Base-by-base conservation (phyloP, 345 rosid genomes). In the Capsella bursapastoris region DNA sequence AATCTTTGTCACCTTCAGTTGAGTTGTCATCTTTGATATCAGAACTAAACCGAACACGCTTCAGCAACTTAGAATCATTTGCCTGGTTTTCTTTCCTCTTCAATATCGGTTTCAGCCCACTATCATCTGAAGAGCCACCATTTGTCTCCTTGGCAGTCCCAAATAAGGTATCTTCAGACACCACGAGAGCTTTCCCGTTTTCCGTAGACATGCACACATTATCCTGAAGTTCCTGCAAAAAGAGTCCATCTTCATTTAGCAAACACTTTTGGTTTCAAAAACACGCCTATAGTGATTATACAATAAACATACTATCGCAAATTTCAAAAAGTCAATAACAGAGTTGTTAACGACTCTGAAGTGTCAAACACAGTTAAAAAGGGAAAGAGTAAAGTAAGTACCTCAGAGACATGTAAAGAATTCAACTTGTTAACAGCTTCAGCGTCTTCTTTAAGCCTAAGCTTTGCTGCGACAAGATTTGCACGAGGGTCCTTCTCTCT, bases 21-120 rank as follows among this genome's bases (percentile, higher is more conserved):
- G 77, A 83, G 11, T 76, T 71, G 15, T 57, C 77, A 68, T 28
- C 34, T n/a, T 37, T 53, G 48, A 78, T 69, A 47, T 80, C 81
- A 18, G 93, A 83, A 68, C 88, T 90, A 81, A 95, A 92, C 62
- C 97, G 84, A 44, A 90, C 97, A 13, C 97, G 97, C 69, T 92
- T 95, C 49, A 49, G 82, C 15, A 83, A 79, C 86, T 80, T 90
- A 14, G 82, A 68, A 73, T 90, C 90, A 73, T 88, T 87, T 7
- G 62, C 66, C 63, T 79, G 78, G 18, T 56, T 76, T 25, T 88
- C 94, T 77, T 77, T 86, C 78, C 91, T 86, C 88, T 91, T 91
- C 75, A 93, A 45, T 38, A 93, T 93, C 16, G 97, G 80, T 73
- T 89, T 93, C 77, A 82, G 57, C 60, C 75, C 86, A 68, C 18